A percentile compares a stretch with the other conserved stretches of the same genome.
These are phyloP conservation scores for Rossbeevera mucosa DNA, from an alignment of 768 basidiomycete genomes.

Conservation along the genomic window DNA sequence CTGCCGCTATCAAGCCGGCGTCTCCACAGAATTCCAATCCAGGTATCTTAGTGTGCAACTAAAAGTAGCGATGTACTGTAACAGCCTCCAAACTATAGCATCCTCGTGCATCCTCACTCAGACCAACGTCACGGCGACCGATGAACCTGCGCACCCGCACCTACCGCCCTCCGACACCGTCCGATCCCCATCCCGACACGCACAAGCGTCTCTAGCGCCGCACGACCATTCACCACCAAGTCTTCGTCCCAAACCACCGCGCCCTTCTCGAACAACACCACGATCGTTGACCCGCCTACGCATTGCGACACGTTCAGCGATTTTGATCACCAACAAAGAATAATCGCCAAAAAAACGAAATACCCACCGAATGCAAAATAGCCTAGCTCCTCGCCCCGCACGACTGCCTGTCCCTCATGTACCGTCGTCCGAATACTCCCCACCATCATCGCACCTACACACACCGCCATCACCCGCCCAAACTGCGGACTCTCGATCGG, in stretches of 20 bases:
- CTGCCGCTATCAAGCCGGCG: too few relatives aligned
- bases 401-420: constrained; percentile 74
- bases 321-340: neutral
- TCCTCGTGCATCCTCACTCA: neutral
- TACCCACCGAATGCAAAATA: constrained; percentile 90
- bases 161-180: constrained; percentile 19
- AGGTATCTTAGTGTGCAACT: too few relatives aligned
- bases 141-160: neutral
- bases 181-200: constrained; percentile 88
- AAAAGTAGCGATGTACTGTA: neutral
- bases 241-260: constrained; percentile 90
- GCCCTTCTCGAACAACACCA: constrained; percentile 83
- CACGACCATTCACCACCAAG: constrained; percentile 74
- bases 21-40: too few relatives aligned
- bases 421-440: constrained; percentile 86
- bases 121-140: neutral
- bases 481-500: constrained; percentile 88
- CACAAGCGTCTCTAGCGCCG: constrained; percentile 86
- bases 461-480: constrained; percentile 88
- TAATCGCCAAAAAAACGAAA: neutral
- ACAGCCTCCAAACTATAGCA: neutral
- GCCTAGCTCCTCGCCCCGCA: constrained; percentile 85
- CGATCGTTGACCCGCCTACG: constrained; percentile 86
- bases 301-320: neutral
- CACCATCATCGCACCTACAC: constrained; percentile 94